Evolutionary conservation across 2,329 filamentous ascomycete species (phyloP), one percentile per base, ranked within the genome.

Genomic region (Aspergillus terreus): DNA sequence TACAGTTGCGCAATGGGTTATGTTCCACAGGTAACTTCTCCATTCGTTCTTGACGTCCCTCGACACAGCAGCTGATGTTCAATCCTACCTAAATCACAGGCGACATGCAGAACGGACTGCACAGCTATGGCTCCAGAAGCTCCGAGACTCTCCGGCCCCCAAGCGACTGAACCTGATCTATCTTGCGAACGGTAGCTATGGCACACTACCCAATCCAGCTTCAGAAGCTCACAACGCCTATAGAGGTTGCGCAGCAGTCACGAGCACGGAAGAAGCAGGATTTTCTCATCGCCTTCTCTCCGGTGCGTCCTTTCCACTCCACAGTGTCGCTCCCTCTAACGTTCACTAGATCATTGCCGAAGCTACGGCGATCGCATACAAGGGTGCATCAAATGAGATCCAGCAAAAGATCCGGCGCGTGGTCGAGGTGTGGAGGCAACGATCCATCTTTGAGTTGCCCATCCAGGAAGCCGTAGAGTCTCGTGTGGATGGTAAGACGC

Each of bases 1-100:
- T 55, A 92, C 90, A 33, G 92, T 95, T 56, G 91, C 94, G 52
- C 92, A 97, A 84, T 99, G 95, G 95, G 94, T 99, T 56, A 95
- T 99, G 87, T 99, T 99, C 71, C 92, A 99, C 75, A 87, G 91
- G 91, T 95, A 84, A 60, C 59, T 52, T 40, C 44, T 51, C 49
- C 42, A 44, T 35, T 25, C 40, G 33, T 36, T 50, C 47, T 56
- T 70, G 42, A 42, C 46, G n/a, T 32, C 33, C 30, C 19, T 17
- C 21, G n/a, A 27, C 5, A 32, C 40, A 40, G 11, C 35, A 46
- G 36, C 58, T 65, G 53, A 67, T 42, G 7, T 17, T 23, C 19
- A 10, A 14, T 40, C 19, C 36, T 17, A 44, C 48, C 14, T n/a
- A 15, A 53, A 50, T 30, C 57, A 56, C 54, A 96, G 92, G 71